Conservation (phyloP, 140 eudicot species). For the Stevia rebaudiana region DNA sequence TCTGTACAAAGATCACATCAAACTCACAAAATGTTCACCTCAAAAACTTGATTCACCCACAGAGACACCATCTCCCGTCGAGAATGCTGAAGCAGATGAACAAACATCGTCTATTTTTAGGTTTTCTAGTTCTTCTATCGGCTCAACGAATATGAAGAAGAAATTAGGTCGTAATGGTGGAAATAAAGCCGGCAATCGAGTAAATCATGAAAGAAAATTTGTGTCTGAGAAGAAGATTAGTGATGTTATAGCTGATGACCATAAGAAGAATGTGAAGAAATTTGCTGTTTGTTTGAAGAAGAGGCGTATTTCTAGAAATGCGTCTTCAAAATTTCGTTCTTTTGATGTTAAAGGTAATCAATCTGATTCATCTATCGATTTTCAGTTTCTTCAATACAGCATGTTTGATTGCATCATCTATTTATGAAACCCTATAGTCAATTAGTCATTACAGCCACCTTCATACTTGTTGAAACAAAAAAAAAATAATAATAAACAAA, state of each 20-base stretch:
- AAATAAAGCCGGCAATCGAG: slow-evolving; percentile 13
- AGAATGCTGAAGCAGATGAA: slow-evolving; percentile 14
- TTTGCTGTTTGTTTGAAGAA: slow-evolving; percentile 59
- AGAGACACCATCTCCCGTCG: neutral
- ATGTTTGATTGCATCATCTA: neutral
- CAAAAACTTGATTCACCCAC: slow-evolving; percentile 15
- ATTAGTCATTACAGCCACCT: neutral
- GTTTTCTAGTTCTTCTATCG: slow-evolving; percentile 52
- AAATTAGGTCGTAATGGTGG: slow-evolving; percentile 30
- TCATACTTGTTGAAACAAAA: neutral
- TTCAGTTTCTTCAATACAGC: neutral
- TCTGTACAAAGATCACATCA: slow-evolving; percentile 15
- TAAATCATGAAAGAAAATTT: slow-evolving; percentile 21
- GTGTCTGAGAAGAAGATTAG: slow-evolving; percentile 25
- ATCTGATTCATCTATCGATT: neutral
- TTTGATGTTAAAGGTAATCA: slow-evolving; percentile 58
- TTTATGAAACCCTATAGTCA: neutral
- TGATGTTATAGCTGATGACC: slow-evolving; percentile 30
- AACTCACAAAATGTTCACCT: slow-evolving; percentile 21
- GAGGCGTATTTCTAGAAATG: slow-evolving; percentile 49
- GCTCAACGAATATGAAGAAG: slow-evolving; percentile 27
- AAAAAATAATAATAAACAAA: too few relatives aligned
- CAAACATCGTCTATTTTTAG: slow-evolving; percentile 41
- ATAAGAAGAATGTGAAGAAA: slow-evolving; percentile 41
- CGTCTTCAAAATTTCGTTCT: slow-evolving; percentile 42